phyloP scores from a whole-genome alignment of 129 eudicot genomes.

The Deinandra increscens region DNA sequence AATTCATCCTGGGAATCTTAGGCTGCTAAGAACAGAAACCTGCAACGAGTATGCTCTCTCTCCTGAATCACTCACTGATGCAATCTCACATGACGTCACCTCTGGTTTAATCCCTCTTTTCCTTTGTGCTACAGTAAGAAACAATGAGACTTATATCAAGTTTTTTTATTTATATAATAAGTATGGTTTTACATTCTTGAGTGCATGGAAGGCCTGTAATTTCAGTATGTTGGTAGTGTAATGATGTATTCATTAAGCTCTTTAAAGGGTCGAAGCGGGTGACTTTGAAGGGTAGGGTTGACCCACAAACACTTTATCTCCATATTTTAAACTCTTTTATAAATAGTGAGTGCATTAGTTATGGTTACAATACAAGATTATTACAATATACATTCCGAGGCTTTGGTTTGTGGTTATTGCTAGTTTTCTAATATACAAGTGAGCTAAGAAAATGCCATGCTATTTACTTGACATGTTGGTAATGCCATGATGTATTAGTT shows the following conservation, averaged over 20 bases:
- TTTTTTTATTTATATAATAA: neutral
- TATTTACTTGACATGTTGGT: neutral
- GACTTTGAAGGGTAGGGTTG: neutral
- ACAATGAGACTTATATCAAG: slow-evolving; percentile 6
- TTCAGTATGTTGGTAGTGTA: neutral
- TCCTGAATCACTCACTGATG: slow-evolving; percentile 61
- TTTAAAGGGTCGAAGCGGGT: neutral
- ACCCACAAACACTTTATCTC: neutral
- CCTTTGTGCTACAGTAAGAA: slow-evolving; percentile 93
- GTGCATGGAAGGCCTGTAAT: neutral
- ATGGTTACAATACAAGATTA: neutral
- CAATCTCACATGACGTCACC: slow-evolving; percentile 56
- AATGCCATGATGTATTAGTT: slow-evolving; percentile 12
- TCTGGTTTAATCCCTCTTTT: slow-evolving; percentile 80
- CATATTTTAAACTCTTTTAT: neutral
- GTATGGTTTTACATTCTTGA: neutral
- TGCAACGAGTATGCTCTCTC: slow-evolving; percentile 75
- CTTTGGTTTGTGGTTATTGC: slow-evolving; percentile 1
- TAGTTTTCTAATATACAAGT: slow-evolving; percentile 7
- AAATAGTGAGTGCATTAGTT: neutral
- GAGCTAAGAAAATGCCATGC: neutral
- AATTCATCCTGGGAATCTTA: slow-evolving; percentile 67
- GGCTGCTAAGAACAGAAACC: slow-evolving; percentile 66
- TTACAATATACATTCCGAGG: neutral
- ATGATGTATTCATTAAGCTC: neutral